Conservation (phyloP, 2,329 filamentous ascomycete genomes). For the Aspergillus brasiliensis region DNA sequence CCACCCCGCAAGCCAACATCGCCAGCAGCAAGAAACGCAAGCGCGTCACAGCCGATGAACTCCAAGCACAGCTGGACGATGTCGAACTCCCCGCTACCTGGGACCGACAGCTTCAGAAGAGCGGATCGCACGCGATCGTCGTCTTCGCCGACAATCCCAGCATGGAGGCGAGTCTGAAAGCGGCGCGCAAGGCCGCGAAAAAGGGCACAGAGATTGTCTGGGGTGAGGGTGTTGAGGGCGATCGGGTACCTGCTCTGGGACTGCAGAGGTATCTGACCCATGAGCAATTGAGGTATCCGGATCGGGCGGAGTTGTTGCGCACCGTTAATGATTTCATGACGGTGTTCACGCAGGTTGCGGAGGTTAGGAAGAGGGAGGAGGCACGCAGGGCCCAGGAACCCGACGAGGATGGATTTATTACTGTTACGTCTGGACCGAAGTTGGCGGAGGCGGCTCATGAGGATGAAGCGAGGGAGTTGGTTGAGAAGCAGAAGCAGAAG, state of each 20-base stretch:
- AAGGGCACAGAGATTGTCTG: slow-evolving; percentile 62
- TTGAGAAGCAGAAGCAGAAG: slow-evolving; percentile 64
- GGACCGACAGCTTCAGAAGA: slow-evolving; percentile 69
- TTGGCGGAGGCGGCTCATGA: slow-evolving; percentile 71
- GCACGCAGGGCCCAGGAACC: slow-evolving; percentile 72
- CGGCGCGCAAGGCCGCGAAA: slow-evolving; percentile 59
- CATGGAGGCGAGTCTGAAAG: slow-evolving; percentile 74
- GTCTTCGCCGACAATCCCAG: slow-evolving; percentile 81
- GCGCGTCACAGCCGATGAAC: slow-evolving; percentile 52
- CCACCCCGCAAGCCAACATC: slow-evolving; percentile 26
- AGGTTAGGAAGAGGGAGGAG: slow-evolving; percentile 65
- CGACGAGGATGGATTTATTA: slow-evolving; percentile 94
- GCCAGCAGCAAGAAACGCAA: slow-evolving; percentile 57
- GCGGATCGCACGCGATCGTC: slow-evolving; percentile 78
- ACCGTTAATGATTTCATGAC: slow-evolving; percentile 85
- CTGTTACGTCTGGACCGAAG: slow-evolving; percentile 76
- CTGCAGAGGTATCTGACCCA: slow-evolving; percentile 60
- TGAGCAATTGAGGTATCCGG: slow-evolving; percentile 70
- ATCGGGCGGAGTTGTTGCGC: slow-evolving; percentile 65
- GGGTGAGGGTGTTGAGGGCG: slow-evolving; percentile 63
- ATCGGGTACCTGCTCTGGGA: slow-evolving; percentile 59
- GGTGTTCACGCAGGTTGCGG: slow-evolving; percentile 68
- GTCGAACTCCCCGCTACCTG: slow-evolving; percentile 70
- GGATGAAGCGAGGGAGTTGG: slow-evolving; percentile 66
- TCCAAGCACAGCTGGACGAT: slow-evolving; percentile 58